phyloP scores from a whole-genome alignment of 2,329 filamentous ascomycete species.

The Beauveria rudraprayagi region DNA sequence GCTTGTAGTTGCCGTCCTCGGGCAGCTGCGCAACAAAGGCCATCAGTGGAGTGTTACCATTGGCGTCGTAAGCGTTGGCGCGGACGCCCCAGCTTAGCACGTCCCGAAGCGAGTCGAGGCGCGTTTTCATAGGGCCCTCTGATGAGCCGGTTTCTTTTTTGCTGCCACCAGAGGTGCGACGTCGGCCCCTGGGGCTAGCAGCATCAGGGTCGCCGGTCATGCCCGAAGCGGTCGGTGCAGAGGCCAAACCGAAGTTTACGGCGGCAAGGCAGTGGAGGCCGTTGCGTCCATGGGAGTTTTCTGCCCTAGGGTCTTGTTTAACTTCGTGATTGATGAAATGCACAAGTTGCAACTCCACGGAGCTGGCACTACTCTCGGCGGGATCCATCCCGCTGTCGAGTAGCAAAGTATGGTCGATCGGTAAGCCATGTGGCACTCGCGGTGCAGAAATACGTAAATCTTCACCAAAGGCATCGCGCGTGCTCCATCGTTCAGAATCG shows the following conservation, averaged over 20 bases:
- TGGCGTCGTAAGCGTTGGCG: slow-evolving; percentile 43
- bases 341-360: slow-evolving; percentile 26
- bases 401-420: slow-evolving; percentile 10
- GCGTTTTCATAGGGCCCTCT: slow-evolving; percentile 21
- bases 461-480: slow-evolving; percentile 42
- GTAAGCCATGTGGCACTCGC: slow-evolving; percentile 13
- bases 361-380: slow-evolving; percentile 17
- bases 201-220: not conserved
- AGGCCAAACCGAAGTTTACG: slow-evolving; percentile 36
- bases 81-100: slow-evolving; percentile 34
- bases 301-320: slow-evolving; percentile 21
- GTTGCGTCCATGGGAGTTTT: slow-evolving; percentile 41
- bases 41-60: slow-evolving; percentile 48
- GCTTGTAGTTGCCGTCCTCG: slow-evolving; percentile 42
- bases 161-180: not conserved
- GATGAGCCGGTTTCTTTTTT: slow-evolving; percentile 25
- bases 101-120: slow-evolving; percentile 18
- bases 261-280: slow-evolving; percentile 51
- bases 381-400: slow-evolving; percentile 15
- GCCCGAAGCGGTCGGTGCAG: slow-evolving; percentile 18
- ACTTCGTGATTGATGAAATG: slow-evolving; percentile 27
- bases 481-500: slow-evolving; percentile 23
- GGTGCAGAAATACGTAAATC: not conserved
- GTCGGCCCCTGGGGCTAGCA: not conserved
- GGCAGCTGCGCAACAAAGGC: slow-evolving; percentile 42